Evolutionary conservation across 805 yeast species (phyloP).

Genomic region (Ascoidea rubescens): DNA sequence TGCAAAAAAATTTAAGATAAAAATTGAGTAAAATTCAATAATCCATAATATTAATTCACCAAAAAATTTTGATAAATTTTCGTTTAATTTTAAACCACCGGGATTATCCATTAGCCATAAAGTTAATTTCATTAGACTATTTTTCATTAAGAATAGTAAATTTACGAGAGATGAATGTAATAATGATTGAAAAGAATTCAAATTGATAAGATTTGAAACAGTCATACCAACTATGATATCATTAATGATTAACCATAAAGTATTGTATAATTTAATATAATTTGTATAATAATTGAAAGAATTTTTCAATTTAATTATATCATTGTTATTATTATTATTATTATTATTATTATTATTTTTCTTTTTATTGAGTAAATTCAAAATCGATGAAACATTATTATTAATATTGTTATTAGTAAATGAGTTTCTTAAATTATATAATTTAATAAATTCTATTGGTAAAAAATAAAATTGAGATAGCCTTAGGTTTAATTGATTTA

Average conservation of each 20-base stretch:
- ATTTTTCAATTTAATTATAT: conserved; percentile 10
- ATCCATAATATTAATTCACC: conserved; percentile 86
- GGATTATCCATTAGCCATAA: conserved; percentile 79
- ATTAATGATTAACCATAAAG: conserved; percentile 75
- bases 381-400: too few species aligned
- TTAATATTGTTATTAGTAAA: not conserved
- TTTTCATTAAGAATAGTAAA: conserved; percentile 24
- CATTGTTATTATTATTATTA: not conserved
- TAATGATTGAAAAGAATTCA: conserved; percentile 16
- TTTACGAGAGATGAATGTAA: conserved; percentile 20
- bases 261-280: conserved; percentile 71
- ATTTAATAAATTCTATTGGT: not conserved
- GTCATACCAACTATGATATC: conserved; percentile 68
- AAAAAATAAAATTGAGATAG: not conserved
- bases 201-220: conserved; percentile 32
- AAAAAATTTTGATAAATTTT: conserved; percentile 70
- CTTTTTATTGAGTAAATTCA: not conserved
- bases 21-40: conserved; percentile 43
- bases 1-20: not conserved
- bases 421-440: not conserved
- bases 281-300: conserved; percentile 25
- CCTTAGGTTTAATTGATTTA: not conserved
- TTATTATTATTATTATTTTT: too few species aligned
- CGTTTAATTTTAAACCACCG: conserved; percentile 85
- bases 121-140: conserved; percentile 34